Conservation (phyloP, 257 asterid species). For the Parsonsia alboflavescens region DNA sequence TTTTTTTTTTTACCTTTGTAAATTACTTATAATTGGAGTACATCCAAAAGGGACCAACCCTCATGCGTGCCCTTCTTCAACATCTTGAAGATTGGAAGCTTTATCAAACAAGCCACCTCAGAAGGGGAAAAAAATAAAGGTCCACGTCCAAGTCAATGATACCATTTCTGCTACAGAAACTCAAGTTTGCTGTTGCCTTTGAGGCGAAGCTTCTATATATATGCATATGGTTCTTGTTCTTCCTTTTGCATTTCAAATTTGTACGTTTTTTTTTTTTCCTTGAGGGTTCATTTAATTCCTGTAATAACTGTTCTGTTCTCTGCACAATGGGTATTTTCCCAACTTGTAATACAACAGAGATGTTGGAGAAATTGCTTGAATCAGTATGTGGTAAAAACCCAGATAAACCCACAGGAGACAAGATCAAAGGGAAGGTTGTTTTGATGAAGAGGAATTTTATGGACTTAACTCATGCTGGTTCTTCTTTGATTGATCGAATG, state of each 20-base stretch:
- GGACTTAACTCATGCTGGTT: slow-evolving; percentile 42
- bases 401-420: slow-evolving; percentile 21
- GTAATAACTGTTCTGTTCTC: not conserved
- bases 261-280: not conserved
- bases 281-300: not conserved
- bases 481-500: slow-evolving; percentile 53
- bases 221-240: not conserved
- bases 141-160: not conserved
- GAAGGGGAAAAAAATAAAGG: not conserved
- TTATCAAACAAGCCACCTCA: too few relatives aligned
- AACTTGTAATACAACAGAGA: slow-evolving; percentile 20
- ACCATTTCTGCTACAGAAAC: not conserved
- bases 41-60: too few relatives aligned
- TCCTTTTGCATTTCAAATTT: not conserved
- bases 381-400: slow-evolving; percentile 35
- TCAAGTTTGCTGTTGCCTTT: not conserved
- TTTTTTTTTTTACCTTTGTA: too few relatives aligned
- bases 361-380: slow-evolving; percentile 35
- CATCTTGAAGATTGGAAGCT: too few relatives aligned
- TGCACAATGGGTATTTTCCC: slow-evolving; percentile 2
- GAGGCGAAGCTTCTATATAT: not conserved
- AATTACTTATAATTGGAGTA: too few relatives aligned
- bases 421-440: slow-evolving; percentile 46
- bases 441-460: slow-evolving; percentile 57
- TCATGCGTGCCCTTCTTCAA: too few relatives aligned